Evolutionary conservation across 1,284 basidiomycete species (phyloP).

Genomic region (Phellopilus nigrolimitatus): DNA sequence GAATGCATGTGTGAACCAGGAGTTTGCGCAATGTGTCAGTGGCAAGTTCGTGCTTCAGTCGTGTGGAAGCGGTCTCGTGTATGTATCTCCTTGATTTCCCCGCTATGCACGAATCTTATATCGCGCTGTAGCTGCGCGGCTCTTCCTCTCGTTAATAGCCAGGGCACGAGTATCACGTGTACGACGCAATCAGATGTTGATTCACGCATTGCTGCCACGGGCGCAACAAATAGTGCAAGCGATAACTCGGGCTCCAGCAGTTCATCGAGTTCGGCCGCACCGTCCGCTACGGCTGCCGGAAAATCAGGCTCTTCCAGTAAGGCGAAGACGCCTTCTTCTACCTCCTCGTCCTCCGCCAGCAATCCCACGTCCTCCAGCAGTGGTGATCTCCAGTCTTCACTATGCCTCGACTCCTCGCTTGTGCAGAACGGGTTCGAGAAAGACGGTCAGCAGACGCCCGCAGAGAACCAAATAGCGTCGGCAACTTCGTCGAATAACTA

Average conservation of each 20-base stretch:
- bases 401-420: conserved; percentile 39
- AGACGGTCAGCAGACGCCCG: conserved; percentile 36
- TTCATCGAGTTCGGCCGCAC: background rate
- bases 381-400: conserved; percentile 30
- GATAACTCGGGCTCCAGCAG: conserved; percentile 1
- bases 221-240: conserved; percentile 25
- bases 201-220: conserved; percentile 38
- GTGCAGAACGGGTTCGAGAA: conserved; percentile 43
- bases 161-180: conserved; percentile 45
- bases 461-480: conserved; percentile 39
- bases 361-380: background rate
- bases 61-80: conserved; percentile 40
- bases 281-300: background rate
- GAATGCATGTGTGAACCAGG: conserved; percentile 33
- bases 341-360: conserved; percentile 16
- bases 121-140: conserved; percentile 33
- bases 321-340: background rate
- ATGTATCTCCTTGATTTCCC: conserved; percentile 25
- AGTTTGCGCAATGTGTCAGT: conserved; percentile 37
- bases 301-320: conserved; percentile 6
- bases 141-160: conserved; percentile 43
- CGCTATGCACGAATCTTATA: background rate
- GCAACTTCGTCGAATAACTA: conserved; percentile 48
- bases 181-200: conserved; percentile 38
- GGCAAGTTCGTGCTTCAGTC: conserved; percentile 31